Evolutionary conservation across 179 eudicot species (phyloP), one percentile per base, ranked within the genome.

Genomic region (Silene vulgaris): DNA sequence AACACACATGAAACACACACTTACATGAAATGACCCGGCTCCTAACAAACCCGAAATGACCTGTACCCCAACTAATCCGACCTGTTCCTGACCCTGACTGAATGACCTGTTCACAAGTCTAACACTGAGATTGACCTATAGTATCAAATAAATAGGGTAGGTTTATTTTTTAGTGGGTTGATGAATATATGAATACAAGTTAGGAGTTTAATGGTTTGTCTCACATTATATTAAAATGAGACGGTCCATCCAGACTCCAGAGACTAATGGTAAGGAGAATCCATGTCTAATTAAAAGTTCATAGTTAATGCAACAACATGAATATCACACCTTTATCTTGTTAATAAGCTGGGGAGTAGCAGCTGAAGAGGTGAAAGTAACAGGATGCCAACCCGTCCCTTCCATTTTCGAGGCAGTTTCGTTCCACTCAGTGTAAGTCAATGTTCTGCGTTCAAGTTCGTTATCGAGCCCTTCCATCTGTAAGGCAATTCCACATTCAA

Each of bases 381-480:
- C 84, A 75, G 91, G 91, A 77, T 88, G 91, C 91, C 91, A 88
- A 50, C 87, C 85, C 75, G 78, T 79, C 82, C 82, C 81, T 71
- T 88, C 87, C 82, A 77, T 85, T 63, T 72, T 84, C 0, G 80
- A 29, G 32, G 80, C 84, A 75, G 83, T 80, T 73, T 88, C 86
- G 72, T 82, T 87, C 91, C 91, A 88, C 17, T 84, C 81, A 12
- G 90, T 82, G 62, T 77, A 88, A 20, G 91, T 88, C 80, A 88
- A 69, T 50, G 91, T 85, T 75, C 91, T 86, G 23, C 83, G 80
- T 66, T 83, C 88, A 17, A 88, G 74, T 79, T 87, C 88, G 50
- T 80, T 82, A 69, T 85, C 87, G 59, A 85, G 81, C 40, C 76
- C 90, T 57, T 66, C 80, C 88, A 87, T 84, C 91, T 88, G 82